Evolutionary conservation across 2,329 filamentous ascomycete species (phyloP), one percentile per base, ranked within the genome.

Genomic region (Exserohilum rostratum): DNA sequence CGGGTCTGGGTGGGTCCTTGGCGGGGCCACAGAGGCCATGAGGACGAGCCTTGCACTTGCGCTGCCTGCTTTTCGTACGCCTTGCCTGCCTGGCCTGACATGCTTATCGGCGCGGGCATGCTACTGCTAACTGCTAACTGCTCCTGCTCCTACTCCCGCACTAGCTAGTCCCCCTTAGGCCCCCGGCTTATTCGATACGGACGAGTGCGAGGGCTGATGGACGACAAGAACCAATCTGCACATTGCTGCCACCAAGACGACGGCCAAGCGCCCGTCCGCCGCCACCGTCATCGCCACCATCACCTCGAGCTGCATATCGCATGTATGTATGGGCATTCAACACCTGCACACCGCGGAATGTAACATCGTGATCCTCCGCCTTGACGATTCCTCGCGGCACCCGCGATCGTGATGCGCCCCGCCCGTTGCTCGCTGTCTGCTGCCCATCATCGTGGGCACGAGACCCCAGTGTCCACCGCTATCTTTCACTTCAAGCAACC

Each of bases 381-480:
- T 25, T 7, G 22, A 25, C 22, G 7, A 4, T 25, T 25, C 4
- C 22, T 25, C 22, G 22, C 22, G 7, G 22, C 22, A 25, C 4
- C 15, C 27, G 18, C 29, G n/a, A 27, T 27, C 39, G 22, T 30
- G 25, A 27, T 17, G 39, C 33, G 20, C 39, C n/a, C 44, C 25
- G 37, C 34, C 15, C 22, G 20, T 35, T 52, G 27, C 45, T 40
- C 27, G 43, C 30, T 38, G 22, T n/a, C n/a, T n/a, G n/a, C n/a
- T n/a, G n/a, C n/a, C n/a, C n/a, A n/a, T n/a, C 35, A 22, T 18
- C 33, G 35, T 25, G 20, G 15, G 31, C 45, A 30, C 34, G 25
- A 22, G 22, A 25, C 27, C 45, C 43, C 48, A 9, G 34, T 13
- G 25, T 30, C 50, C 50, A 43, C 45, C 30, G 50, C 50, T 49